Conservation (phyloP, 192 early-diverging fungal genomes). For the Gaertneriomyces sp. region DNA sequence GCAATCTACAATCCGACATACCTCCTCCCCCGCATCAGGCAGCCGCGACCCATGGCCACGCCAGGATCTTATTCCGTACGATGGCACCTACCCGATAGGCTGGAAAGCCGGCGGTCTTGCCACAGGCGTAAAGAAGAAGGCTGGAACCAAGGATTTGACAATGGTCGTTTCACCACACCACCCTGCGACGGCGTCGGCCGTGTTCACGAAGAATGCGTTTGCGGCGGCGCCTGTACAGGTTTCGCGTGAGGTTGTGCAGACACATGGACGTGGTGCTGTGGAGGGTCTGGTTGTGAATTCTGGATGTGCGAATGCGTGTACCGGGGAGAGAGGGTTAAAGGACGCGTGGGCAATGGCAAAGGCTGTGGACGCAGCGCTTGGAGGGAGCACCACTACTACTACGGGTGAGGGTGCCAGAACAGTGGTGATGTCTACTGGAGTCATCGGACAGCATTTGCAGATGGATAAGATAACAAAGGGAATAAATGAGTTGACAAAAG, state of each 20-base stretch:
- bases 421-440: conserved; percentile 94
- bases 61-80: conserved; percentile 45
- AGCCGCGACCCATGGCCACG: conserved; percentile 6
- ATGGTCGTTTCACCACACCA: conserved; percentile 60
- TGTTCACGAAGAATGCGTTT: conserved; percentile 92
- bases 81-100: conserved; percentile 80
- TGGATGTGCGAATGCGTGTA: conserved; percentile 95
- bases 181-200: conserved; percentile 74
- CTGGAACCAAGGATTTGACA: conserved; percentile 70
- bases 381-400: conserved; percentile 29
- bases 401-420: background rate
- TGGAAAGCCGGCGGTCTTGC: conserved; percentile 74
- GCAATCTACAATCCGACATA: no score
- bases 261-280: conserved; percentile 24
- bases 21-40: background rate
- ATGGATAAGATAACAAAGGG: conserved; percentile 80
- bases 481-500: conserved; percentile 39
- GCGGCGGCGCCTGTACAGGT: conserved; percentile 85
- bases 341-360: conserved; percentile 72
- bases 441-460: conserved; percentile 87
- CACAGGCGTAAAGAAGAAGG: conserved; percentile 80
- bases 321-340: conserved; percentile 74
- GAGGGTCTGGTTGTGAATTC: conserved; percentile 73
- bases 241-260: conserved; percentile 60
- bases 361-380: conserved; percentile 54